A percentile compares a stretch with the other conserved stretches of the same genome.
phyloP scores from a whole-genome alignment of 257 asterid species.

The Nemophila menziesii region DNA sequence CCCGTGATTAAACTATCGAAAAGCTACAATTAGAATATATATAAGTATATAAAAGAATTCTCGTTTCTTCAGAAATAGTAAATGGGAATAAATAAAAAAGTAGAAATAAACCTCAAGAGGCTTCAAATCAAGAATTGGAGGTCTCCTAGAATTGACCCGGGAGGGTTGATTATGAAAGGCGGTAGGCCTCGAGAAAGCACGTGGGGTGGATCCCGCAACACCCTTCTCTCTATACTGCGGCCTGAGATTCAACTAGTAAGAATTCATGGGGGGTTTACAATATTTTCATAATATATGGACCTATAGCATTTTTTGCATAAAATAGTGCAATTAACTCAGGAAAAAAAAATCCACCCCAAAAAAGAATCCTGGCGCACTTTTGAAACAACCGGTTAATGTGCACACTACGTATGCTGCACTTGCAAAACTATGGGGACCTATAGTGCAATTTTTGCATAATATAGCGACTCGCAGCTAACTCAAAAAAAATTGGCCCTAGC shows the following conservation, averaged over 20 bases:
- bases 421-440: too few species aligned
- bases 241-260: too few species aligned
- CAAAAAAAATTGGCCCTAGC: neutral
- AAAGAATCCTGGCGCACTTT: too few species aligned
- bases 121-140: constrained; percentile 63
- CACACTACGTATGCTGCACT: too few species aligned
- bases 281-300: too few species aligned
- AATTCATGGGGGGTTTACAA: too few species aligned
- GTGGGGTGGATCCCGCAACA: constrained; percentile 28
- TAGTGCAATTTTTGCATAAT: too few species aligned
- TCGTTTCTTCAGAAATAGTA: neutral
- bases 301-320: too few species aligned
- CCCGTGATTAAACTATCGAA: constrained; percentile 51
- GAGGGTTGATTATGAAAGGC: constrained; percentile 44
- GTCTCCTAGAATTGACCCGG: constrained; percentile 29
- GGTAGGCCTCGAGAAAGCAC: constrained; percentile 33
- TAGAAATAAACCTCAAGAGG: constrained; percentile 57
- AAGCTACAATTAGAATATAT: constrained; percentile 30
- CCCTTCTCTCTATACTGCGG: constrained; percentile 48
- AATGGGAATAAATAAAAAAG: neutral
- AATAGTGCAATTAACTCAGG: too few species aligned
- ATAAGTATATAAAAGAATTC: neutral
- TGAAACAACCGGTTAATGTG: too few species aligned
- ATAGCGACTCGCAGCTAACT: too few species aligned
- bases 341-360: too few species aligned